phyloP scores from a whole-genome alignment of 176 grass and related monocot species.

The Themeda triandra region DNA sequence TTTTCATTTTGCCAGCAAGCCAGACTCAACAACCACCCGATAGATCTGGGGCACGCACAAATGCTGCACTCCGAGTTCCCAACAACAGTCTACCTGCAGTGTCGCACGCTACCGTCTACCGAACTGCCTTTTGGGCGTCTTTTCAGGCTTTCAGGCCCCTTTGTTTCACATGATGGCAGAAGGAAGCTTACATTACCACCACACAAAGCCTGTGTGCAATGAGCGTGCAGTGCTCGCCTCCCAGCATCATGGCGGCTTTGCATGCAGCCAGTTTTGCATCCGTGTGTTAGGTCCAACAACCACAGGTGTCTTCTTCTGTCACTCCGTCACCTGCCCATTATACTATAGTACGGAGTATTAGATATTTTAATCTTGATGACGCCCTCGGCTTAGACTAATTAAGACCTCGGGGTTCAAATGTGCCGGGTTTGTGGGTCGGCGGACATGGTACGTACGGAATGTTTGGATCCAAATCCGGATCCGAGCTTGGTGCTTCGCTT shows the following conservation, averaged over 20 bases:
- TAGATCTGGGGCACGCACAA: no score
- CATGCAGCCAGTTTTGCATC: not conserved
- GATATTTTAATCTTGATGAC: not conserved
- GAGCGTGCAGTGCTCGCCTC: not conserved
- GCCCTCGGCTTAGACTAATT: not conserved
- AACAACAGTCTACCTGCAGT: no score
- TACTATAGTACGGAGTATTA: not conserved
- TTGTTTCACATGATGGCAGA: no score
- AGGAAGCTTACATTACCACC: no score
- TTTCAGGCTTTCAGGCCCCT: no score
- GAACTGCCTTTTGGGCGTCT: no score
- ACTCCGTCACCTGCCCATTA: no score
- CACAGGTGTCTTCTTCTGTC: not conserved
- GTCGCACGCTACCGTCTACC: no score
- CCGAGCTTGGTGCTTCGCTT: not conserved
- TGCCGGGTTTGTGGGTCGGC: not conserved
- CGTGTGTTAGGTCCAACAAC: constrained; percentile 36
- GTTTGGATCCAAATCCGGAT: not conserved
- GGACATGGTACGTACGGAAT: not conserved
- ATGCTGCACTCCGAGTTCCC: no score
- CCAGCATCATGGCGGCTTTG: not conserved
- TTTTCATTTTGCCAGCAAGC: no score
- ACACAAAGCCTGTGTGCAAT: not conserved
- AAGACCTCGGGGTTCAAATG: not conserved
- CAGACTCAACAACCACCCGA: no score